These are phyloP conservation scores for Cryptococcus sp. DNA, from an alignment of 1,284 basidiomycete species.

Conservation along the genomic window DNA sequence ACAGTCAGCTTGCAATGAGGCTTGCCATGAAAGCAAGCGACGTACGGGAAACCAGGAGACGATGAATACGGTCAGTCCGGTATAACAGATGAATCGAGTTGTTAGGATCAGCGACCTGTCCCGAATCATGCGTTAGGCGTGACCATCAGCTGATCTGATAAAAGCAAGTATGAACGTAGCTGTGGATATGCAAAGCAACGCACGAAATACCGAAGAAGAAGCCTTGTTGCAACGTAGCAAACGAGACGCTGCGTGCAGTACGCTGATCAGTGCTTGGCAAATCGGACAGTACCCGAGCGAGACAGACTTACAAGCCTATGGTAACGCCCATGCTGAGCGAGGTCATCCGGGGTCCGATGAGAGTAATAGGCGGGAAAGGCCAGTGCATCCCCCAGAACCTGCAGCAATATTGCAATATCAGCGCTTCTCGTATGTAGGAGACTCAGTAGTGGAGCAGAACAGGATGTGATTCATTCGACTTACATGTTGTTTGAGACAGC, in stretches of 20 bases:
- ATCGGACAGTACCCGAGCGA: background rate
- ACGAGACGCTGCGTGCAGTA: constrained; percentile 13
- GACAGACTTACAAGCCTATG: constrained; percentile 32
- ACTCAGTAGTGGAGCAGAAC: background rate
- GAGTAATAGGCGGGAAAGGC: constrained; percentile 28
- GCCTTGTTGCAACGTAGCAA: constrained; percentile 31
- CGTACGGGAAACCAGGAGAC: constrained; percentile 20
- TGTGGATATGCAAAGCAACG: background rate
- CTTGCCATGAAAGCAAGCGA: background rate
- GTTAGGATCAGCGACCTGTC: constrained; percentile 9
- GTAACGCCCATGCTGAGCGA: constrained; percentile 37
- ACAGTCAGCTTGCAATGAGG: too few species aligned
- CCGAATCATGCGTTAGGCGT: background rate
- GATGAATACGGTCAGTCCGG: constrained; percentile 7
- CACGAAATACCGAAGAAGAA: constrained; percentile 26
- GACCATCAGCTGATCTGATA: background rate
- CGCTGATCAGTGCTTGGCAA: background rate
- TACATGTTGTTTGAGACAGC: constrained; percentile 35
- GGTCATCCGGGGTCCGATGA: constrained; percentile 35
- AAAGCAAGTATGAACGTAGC: background rate
- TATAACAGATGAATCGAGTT: constrained; percentile 20
- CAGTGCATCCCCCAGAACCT: constrained; percentile 39
- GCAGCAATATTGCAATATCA: background rate
- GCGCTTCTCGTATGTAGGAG: background rate
- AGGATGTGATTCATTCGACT: constrained; percentile 1